Base-by-base conservation (phyloP, 2,329 filamentous ascomycete species). In the Microcyclospora tardicrescens region DNA sequence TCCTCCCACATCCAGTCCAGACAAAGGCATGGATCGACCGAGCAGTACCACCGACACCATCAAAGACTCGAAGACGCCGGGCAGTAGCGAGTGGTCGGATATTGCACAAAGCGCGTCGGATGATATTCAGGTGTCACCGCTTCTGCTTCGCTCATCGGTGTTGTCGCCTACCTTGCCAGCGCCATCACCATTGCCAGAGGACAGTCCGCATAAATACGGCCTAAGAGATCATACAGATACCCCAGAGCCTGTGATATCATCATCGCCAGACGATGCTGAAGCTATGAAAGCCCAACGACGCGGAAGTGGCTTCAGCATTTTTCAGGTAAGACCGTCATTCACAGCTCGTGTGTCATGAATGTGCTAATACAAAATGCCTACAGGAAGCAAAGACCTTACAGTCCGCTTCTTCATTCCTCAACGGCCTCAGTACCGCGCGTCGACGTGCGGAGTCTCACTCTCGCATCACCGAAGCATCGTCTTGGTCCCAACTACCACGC, bases 161-260 rank as follows among this genome's bases (percentile, higher is more conserved):
- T 34, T 53, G 11, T 56, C 51, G 33, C 55, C 55, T 6, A 51
- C 48, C 24, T 40, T 58, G 10, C 55, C 54, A 13, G 47, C 53
- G 24, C 55, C 55, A 15, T 53, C 53, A 30, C 53, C 53, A 10
- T 41, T 58, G 11, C 53, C 54, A 33, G 54, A 57, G 43, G 55
- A 58, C 37, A 57, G 54, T 35, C 55, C 55, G 13, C 55, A 58
- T 43, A 57, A 58, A 43, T 58, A 58, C 41, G 55, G 55, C 16
- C 36, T 58, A 41, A 43, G 48, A 42, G 54, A 58, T 41, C 44
- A 48, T 37, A 52, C 55, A 43, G 51, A 56, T 32, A 56, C 53
- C 9, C 54, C 55, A 10, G 51, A 56, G 33, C 43, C 46, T 30
- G 19, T 5, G 10, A 10, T 32, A 32, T 15, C 12, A 10, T 15